phyloP scores from a whole-genome alignment of 768 basidiomycete genomes.

The Pisolithus tinctorius region DNA sequence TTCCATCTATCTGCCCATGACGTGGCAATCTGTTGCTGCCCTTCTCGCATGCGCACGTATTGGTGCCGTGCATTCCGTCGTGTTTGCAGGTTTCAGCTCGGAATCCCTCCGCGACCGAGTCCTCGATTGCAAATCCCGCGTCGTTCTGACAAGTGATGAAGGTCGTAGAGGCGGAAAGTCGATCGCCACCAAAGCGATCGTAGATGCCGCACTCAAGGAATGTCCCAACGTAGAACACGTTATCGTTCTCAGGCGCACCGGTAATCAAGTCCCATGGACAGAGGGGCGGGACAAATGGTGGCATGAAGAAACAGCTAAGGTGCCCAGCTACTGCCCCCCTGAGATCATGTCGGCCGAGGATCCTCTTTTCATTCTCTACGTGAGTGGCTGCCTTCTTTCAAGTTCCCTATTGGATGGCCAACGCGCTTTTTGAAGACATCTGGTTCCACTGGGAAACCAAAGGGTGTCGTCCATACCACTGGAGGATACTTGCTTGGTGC shows the following conservation, averaged over 20 bases:
- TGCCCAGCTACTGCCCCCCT: constrained; percentile 82
- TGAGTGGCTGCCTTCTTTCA: constrained; percentile 35
- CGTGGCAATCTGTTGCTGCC: constrained; percentile 92
- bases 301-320: constrained; percentile 85
- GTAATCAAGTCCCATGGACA: constrained; percentile 73
- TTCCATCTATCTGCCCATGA: constrained; percentile 90
- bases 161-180: constrained; percentile 90
- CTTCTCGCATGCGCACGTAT: constrained; percentile 98
- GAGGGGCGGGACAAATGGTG: constrained; percentile 91
- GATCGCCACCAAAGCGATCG: constrained; percentile 92
- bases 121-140: constrained; percentile 79
- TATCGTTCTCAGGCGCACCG: constrained; percentile 83
- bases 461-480: constrained; percentile 91
- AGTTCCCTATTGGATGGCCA: constrained; percentile 3
- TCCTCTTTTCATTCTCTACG: constrained; percentile 97
- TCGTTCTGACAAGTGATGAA: constrained; percentile 96
- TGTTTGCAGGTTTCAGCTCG: constrained; percentile 95
- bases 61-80: constrained; percentile 93
- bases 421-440: constrained; percentile 56
- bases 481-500: constrained; percentile 90
- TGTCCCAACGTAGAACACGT: constrained; percentile 86
- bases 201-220: constrained; percentile 82
- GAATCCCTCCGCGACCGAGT: constrained; percentile 92
- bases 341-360: constrained; percentile 91
- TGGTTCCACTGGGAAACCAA: constrained; percentile 92